These are phyloP conservation scores for Oryza brachyantha DNA, from an alignment of 176 grass and related monocot species.

Conservation along the genomic window DNA sequence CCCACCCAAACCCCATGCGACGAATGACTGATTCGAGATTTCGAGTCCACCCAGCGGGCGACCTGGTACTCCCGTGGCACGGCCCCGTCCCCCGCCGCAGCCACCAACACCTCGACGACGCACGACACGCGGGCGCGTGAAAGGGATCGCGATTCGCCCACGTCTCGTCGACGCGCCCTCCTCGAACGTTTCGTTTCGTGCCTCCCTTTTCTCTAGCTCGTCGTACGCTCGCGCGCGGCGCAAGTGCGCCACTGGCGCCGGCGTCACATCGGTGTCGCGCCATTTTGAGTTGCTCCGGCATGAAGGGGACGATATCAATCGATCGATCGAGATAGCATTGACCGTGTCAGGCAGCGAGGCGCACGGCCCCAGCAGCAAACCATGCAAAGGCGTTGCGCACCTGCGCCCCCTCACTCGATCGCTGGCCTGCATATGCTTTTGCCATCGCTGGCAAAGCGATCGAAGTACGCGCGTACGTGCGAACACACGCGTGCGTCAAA, in stretches of 20 bases:
- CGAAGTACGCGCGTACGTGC: background rate
- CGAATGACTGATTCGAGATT: conserved; percentile 22
- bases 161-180: background rate
- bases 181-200: background rate
- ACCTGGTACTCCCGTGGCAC: background rate
- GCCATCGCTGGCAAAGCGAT: conserved; percentile 1
- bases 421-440: background rate
- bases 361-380: background rate
- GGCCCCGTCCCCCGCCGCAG: too few relatives aligned
- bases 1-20: background rate
- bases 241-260: background rate
- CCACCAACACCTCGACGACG: background rate
- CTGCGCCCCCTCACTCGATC: background rate
- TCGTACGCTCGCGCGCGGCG: background rate
- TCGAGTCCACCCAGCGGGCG: conserved; percentile 13
- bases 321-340: background rate
- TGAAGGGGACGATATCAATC: background rate
- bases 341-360: background rate
- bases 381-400: conserved; percentile 2
- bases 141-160: background rate
- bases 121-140: background rate
- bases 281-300: background rate
- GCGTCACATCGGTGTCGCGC: background rate
- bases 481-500: conserved; percentile 38
- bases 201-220: background rate